Percentiles rank a stretch among this genome's conserved stretches.
These are phyloP conservation scores for Tephrocybe sp. DNA, from an alignment of 768 basidiomycete species.

Conservation along the genomic window DNA sequence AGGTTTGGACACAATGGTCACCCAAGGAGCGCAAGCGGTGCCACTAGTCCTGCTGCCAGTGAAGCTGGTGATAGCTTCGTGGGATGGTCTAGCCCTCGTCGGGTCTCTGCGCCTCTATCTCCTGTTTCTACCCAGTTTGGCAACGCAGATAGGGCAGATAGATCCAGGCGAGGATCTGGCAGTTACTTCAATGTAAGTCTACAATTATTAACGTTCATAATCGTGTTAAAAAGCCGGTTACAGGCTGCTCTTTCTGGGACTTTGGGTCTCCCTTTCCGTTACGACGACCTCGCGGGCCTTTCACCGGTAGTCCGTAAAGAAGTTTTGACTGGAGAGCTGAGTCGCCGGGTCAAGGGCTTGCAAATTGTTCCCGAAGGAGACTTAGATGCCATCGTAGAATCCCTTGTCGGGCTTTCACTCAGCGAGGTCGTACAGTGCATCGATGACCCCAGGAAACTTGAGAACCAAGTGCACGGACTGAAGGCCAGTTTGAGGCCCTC, in stretches of 20 bases:
- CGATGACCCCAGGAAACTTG: constrained; percentile 65
- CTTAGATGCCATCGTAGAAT: constrained; percentile 67
- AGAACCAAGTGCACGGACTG: constrained; percentile 57
- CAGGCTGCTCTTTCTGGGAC: constrained; percentile 83
- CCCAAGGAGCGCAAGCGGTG: constrained; percentile 77
- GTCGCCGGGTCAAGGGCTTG: constrained; percentile 65
- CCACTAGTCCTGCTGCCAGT: constrained; percentile 81
- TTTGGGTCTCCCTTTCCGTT: constrained; percentile 81
- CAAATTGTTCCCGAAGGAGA: constrained; percentile 54
- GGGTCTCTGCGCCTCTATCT: constrained; percentile 14
- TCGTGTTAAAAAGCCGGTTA: background rate
- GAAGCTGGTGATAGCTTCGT: constrained; percentile 77
- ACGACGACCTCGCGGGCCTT: constrained; percentile 78
- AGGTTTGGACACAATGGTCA: constrained; percentile 82
- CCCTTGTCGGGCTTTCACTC: constrained; percentile 67
- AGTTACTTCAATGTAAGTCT: constrained; percentile 79
- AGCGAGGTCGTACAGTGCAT: constrained; percentile 78
- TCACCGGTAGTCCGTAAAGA: constrained; percentile 89
- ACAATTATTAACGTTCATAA: constrained; percentile 1
- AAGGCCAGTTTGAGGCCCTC: constrained; percentile 34
- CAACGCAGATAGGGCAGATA: constrained; percentile 49
- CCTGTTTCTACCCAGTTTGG: constrained; percentile 41
- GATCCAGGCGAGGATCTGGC: constrained; percentile 76
- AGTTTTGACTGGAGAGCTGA: constrained; percentile 81
- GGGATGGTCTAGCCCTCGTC: constrained; percentile 76